A percentile compares a stretch with the other conserved stretches of the same genome.
phyloP scores from a whole-genome alignment of 2,329 filamentous ascomycete genomes.

The Colletotrichum sp. region DNA sequence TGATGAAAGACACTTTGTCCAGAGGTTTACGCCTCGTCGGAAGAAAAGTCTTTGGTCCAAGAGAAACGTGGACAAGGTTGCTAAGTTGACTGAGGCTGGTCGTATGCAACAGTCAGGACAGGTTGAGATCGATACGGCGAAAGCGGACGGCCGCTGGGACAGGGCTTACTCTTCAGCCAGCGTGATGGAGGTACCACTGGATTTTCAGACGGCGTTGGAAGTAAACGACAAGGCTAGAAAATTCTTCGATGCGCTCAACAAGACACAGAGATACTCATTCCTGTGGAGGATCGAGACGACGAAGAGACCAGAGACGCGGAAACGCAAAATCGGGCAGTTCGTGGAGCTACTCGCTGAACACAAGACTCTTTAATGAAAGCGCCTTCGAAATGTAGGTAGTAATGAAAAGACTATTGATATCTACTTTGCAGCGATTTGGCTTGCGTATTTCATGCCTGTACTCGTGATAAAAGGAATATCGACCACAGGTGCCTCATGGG shows the following conservation, averaged over 20 bases:
- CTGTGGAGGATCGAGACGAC: conserved; percentile 50
- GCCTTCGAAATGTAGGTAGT: too few relatives aligned
- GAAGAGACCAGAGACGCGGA: conserved; percentile 38
- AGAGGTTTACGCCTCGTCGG: conserved; percentile 64
- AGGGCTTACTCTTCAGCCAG: conserved; percentile 59
- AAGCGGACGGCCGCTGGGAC: conserved; percentile 63
- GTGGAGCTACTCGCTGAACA: conserved; percentile 42
- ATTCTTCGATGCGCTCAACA: conserved; percentile 49
- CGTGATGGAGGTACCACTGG: conserved; percentile 49
- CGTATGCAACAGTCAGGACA: conserved; percentile 55
- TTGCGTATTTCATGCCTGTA: neutral
- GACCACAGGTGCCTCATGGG: neutral
- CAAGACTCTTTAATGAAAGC: too few relatives aligned
- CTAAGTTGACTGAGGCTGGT: conserved; percentile 45
- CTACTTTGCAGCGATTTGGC: neutral
- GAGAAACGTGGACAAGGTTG: conserved; percentile 61
- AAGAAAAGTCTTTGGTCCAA: conserved; percentile 62
- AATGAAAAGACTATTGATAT: too few relatives aligned
- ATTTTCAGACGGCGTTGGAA: conserved; percentile 51
- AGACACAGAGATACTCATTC: conserved; percentile 50
- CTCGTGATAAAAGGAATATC: neutral
- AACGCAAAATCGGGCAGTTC: conserved; percentile 43
- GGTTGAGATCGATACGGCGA: conserved; percentile 58
- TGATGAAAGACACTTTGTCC: conserved; percentile 54
- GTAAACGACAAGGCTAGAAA: conserved; percentile 35